phyloP scores from a whole-genome alignment of 208 protist species.

The Sergeia podlipaevii region DNA sequence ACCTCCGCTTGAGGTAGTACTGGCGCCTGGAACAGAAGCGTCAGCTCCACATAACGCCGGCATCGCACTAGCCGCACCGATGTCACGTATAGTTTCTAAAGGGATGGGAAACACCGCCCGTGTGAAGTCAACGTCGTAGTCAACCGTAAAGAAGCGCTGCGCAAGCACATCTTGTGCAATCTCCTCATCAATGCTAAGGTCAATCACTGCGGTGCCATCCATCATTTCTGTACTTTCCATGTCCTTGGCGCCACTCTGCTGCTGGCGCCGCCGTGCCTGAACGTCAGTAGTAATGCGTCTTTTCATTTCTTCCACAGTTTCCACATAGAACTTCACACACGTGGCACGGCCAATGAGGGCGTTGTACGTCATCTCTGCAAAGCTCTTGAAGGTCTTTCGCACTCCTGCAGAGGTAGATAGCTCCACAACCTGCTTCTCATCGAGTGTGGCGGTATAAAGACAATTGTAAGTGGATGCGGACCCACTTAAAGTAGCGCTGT shows the following conservation, averaged over 20 bases:
- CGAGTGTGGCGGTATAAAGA: constrained; percentile 24
- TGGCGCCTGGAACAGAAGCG: not conserved
- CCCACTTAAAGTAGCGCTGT: not conserved
- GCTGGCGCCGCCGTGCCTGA: constrained; percentile 6
- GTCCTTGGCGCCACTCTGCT: not conserved
- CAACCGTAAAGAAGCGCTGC: constrained; percentile 71
- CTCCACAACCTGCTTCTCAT: constrained; percentile 34
- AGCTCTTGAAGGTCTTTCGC: constrained; percentile 61
- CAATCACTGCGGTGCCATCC: constrained; percentile 19
- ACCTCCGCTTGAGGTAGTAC: not conserved
- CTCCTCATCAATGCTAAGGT: constrained; percentile 29
- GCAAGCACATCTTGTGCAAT: constrained; percentile 28
- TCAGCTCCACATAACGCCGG: constrained; percentile 4
- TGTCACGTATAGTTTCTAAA: constrained; percentile 22
- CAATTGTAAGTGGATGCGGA: not conserved
- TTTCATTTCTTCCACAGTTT: constrained; percentile 71
- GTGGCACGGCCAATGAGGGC: constrained; percentile 62
- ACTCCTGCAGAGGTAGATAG: constrained; percentile 70
- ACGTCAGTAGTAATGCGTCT: constrained; percentile 62
- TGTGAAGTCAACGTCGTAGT: constrained; percentile 89
- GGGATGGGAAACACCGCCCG: constrained; percentile 80
- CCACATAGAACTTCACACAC: constrained; percentile 70
- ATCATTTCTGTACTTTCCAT: not conserved
- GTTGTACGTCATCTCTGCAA: constrained; percentile 74
- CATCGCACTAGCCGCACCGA: not conserved